A percentile compares a stretch with the other conserved stretches of the same genome.
Evolutionary conservation across 2,329 filamentous ascomycete species (phyloP).

Genomic region (Fonsecaea erecta): DNA sequence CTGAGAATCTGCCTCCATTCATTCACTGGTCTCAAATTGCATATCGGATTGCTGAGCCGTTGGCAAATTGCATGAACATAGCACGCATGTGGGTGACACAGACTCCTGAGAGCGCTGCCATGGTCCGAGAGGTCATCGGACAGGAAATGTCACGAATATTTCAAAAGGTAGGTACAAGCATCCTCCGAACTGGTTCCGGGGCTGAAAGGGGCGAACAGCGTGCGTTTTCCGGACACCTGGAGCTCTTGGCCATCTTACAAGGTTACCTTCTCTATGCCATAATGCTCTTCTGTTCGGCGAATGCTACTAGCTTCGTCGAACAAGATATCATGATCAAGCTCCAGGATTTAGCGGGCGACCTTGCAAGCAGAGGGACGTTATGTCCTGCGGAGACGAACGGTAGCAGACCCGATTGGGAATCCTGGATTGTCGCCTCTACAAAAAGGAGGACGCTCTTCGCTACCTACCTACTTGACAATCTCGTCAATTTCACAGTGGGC

Average conservation of each 20-base stretch:
- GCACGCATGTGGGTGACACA: slow-evolving; percentile 49
- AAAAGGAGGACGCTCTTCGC: slow-evolving; percentile 58
- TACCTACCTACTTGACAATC: slow-evolving; percentile 60
- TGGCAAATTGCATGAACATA: slow-evolving; percentile 51
- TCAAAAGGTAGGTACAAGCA: slow-evolving; percentile 16
- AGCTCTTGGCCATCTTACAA: slow-evolving; percentile 55
- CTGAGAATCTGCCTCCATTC: slow-evolving; percentile 52
- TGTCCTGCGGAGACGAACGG: slow-evolving; percentile 50
- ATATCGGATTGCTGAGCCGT: slow-evolving; percentile 40
- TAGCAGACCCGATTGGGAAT: slow-evolving; percentile 55
- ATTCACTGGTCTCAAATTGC: slow-evolving; percentile 49
- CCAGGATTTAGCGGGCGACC: slow-evolving; percentile 55
- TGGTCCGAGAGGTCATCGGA: slow-evolving; percentile 44
- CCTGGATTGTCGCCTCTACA: slow-evolving; percentile 59
- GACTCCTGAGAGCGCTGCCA: slow-evolving; percentile 42
- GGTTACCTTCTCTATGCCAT: slow-evolving; percentile 60
- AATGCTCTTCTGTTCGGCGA: slow-evolving; percentile 52
- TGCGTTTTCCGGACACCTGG: slow-evolving; percentile 38
- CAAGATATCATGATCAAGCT: slow-evolving; percentile 56
- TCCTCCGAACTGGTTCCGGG: neutral
- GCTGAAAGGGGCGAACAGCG: slow-evolving; percentile 25
- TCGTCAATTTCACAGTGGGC: slow-evolving; percentile 51
- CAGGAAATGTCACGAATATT: slow-evolving; percentile 52
- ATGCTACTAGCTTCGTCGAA: slow-evolving; percentile 41
- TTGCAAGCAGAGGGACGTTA: slow-evolving; percentile 49